Percentiles rank a stretch among this genome's conserved stretches.
Conservation (phyloP, 2,329 filamentous ascomycete species). For the Leptographium wingfieldii region DNA sequence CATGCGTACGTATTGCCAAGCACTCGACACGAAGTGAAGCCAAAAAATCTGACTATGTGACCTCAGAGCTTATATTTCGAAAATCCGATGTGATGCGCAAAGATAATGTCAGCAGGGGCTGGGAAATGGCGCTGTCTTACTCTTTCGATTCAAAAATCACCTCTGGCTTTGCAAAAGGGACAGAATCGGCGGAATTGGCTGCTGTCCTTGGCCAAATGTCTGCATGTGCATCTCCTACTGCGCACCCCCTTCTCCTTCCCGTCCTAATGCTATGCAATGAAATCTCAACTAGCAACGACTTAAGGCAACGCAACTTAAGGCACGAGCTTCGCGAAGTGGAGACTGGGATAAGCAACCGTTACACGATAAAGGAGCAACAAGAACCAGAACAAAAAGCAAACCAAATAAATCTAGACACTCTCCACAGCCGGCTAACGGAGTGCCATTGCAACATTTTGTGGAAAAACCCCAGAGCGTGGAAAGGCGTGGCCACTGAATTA, state of each 20-base stretch:
- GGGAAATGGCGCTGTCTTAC: constrained; percentile 22
- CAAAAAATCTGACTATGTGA: not conserved
- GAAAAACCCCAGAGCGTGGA: constrained; percentile 21
- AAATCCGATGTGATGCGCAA: constrained; percentile 21
- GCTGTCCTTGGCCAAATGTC: constrained; percentile 16
- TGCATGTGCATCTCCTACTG: constrained; percentile 15
- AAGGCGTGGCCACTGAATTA: not conserved
- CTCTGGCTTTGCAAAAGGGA: constrained; percentile 21
- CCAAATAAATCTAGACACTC: constrained; percentile 15
- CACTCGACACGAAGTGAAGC: not conserved
- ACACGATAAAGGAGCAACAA: constrained; percentile 7
- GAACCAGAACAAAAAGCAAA: constrained; percentile 3
- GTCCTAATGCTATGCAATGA: constrained; percentile 18
- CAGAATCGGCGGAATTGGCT: constrained; percentile 14
- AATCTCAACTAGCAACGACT: constrained; percentile 16
- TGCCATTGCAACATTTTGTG: constrained; percentile 20
- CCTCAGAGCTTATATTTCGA: constrained; percentile 21
- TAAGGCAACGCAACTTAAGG: constrained; percentile 17
- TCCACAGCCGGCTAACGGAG: constrained; percentile 19
- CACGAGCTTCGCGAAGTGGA: constrained; percentile 19
- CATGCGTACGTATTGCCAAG: constrained; percentile 14
- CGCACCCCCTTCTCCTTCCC: constrained; percentile 21
- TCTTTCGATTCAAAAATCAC: constrained; percentile 18
- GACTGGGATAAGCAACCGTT: constrained; percentile 16
- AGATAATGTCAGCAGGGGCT: constrained; percentile 18